Conservation (phyloP, 495 filamentous ascomycete genomes). For the Hypoxylon intermedium region DNA sequence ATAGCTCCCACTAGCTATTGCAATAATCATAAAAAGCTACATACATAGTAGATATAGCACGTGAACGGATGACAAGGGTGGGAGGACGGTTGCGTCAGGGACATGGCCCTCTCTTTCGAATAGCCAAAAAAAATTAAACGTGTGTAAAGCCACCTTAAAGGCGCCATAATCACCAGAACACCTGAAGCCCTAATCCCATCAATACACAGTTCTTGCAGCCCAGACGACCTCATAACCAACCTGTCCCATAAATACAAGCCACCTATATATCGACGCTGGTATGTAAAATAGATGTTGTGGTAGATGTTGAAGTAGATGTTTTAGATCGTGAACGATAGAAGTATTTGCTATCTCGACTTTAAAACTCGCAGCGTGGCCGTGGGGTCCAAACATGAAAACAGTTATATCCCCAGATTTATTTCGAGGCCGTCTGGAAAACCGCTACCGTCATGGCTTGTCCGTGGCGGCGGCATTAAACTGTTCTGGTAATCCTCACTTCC, state of each 20-base stretch:
- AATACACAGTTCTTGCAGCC: slow-evolving; percentile 8
- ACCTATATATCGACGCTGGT: slow-evolving; percentile 29
- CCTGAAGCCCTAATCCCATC: slow-evolving; percentile 19
- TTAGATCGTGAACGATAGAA: slow-evolving; percentile 4
- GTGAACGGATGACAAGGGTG: slow-evolving; percentile 8
- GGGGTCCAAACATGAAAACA: neutral
- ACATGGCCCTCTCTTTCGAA: slow-evolving; percentile 2
- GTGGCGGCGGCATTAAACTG: slow-evolving; percentile 37
- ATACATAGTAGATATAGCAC: slow-evolving; percentile 25
- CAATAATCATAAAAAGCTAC: slow-evolving; percentile 22
- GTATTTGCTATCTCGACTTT: neutral
- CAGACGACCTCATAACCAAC: slow-evolving; percentile 8
- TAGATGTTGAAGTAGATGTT: slow-evolving; percentile 3
- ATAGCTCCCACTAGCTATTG: slow-evolving; percentile 16
- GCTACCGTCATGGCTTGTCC: slow-evolving; percentile 41
- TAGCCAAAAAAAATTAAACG: slow-evolving; percentile 9
- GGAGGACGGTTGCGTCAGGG: neutral
- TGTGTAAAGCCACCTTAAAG: slow-evolving; percentile 7
- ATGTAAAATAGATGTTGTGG: no score
- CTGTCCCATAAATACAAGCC: slow-evolving; percentile 9
- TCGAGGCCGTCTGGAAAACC: slow-evolving; percentile 56
- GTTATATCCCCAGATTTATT: slow-evolving; percentile 48
- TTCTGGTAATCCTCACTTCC: slow-evolving; percentile 45
- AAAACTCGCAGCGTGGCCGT: no score
- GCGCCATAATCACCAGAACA: slow-evolving; percentile 18